Conservation (phyloP, 2,329 filamentous ascomycete species). For the Claviceps capensis region DNA sequence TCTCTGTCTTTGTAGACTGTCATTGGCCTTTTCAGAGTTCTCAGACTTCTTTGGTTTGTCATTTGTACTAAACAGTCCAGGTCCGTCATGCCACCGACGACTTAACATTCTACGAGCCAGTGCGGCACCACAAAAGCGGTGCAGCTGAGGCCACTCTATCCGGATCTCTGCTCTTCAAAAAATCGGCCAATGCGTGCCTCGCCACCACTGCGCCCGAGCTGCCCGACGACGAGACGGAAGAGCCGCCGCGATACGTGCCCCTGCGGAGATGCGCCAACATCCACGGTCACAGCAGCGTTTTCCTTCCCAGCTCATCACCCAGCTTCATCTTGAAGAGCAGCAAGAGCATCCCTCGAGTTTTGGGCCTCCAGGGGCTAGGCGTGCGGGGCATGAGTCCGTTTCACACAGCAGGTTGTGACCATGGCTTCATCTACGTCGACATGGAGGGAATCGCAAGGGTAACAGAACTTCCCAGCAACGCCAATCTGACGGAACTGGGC, state of each 20-base stretch:
- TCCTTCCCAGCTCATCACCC: slow-evolving; percentile 67
- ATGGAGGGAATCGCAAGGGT: slow-evolving; percentile 58
- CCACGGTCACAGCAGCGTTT: slow-evolving; percentile 68
- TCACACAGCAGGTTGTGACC: slow-evolving; percentile 62
- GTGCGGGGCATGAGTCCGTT: slow-evolving; percentile 63
- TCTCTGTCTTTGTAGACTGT: not conserved
- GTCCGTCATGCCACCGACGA: slow-evolving; percentile 70
- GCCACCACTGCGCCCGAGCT: slow-evolving; percentile 41
- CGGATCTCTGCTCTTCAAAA: slow-evolving; percentile 57
- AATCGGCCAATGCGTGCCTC: slow-evolving; percentile 54
- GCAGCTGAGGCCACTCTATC: slow-evolving; percentile 29
- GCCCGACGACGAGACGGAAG: slow-evolving; percentile 35
- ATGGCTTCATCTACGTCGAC: slow-evolving; percentile 75
- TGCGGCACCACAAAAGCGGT: slow-evolving; percentile 31
- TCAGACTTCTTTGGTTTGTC: not conserved
- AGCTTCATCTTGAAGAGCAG: slow-evolving; percentile 74
- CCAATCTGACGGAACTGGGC: slow-evolving; percentile 59
- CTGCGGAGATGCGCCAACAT: slow-evolving; percentile 49
- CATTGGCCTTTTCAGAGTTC: not conserved
- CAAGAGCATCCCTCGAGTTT: slow-evolving; percentile 59
- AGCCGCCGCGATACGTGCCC: slow-evolving; percentile 33
- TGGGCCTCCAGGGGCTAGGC: slow-evolving; percentile 55
- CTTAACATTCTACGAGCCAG: slow-evolving; percentile 75
- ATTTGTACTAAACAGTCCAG: slow-evolving; percentile 14
- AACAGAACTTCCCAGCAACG: slow-evolving; percentile 53